Evolutionary conservation across 163 green algal genomes (phyloP), one percentile per base, ranked within the genome.

Genomic region (Volvox carteri): DNA sequence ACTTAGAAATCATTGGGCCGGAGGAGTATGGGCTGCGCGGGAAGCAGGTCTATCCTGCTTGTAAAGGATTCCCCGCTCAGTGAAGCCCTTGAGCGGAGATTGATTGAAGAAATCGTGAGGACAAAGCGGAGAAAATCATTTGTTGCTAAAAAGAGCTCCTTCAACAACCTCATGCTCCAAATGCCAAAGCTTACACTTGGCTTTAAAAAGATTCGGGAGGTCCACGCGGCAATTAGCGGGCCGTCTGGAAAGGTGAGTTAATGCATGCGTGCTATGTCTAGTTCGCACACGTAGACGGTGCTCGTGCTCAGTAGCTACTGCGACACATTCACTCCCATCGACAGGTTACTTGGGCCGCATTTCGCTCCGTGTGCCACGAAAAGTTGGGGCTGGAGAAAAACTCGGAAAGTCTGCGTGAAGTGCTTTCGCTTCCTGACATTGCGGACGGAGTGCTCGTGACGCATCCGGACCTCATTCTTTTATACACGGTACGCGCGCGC

Each of bases 131-230:
- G 83, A 16, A 88, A 88, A 30, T 74, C 48, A 0, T 81, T 74
- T 5, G 35, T 74, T 9, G 68, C 81, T 4, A 88, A 74, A 35
- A 81, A 81, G 50, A 62, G 37, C 67, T 73, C 44, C 5, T 88
- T 88, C 25, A 88, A 83, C 25, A 88, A 88, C 35, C 68, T 88
- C 2, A 88, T 88, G 83, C 68, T 88, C 0, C 83, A 88, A 52
- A 46, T 88, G 68, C 83, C 83, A 6, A 73, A 74, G 11, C 54
- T 88, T 12, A 33, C 25, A 0, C 21, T 50, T 1, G 83, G 83
- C 37, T 88, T 88, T 37, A 81, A 83, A 18, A 78, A 62, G 23
- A 81, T 88, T 18, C 67, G 83, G 0, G 62, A 81, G 12, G 48
- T 67, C 0, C 46, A 81, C 21, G 25, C 5, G 0, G 14, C 23